phyloP scores from a whole-genome alignment of 768 basidiomycete genomes.

The Crassisporium funariophilum region DNA sequence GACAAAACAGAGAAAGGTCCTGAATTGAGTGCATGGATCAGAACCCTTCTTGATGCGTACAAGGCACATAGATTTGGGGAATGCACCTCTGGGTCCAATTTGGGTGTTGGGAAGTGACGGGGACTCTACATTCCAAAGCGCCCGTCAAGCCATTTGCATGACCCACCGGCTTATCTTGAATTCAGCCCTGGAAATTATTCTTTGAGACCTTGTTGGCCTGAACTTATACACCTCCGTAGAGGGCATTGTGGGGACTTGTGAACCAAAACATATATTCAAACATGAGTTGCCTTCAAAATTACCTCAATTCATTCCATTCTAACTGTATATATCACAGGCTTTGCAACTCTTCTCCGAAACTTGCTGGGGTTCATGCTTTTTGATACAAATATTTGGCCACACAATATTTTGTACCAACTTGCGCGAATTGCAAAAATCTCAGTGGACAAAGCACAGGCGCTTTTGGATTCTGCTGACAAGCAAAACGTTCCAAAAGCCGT shows the following conservation, averaged over 20 bases:
- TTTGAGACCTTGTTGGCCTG: conserved; percentile 11
- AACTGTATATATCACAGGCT: conserved; percentile 1
- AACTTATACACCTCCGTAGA: conserved; percentile 14
- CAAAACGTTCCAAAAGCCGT: background rate
- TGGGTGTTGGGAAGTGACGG: conserved; percentile 21
- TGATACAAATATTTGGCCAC: conserved; percentile 7
- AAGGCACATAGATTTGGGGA: background rate
- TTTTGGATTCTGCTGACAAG: background rate
- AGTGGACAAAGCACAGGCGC: background rate
- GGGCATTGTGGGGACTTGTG: conserved; percentile 16
- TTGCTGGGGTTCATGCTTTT: conserved; percentile 10
- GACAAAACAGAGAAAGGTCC: background rate
- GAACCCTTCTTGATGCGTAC: background rate
- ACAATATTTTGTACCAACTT: conserved; percentile 2
- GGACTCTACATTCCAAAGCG: conserved; percentile 14
- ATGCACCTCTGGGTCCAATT: conserved; percentile 14
- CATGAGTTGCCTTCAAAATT: background rate
- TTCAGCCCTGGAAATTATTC: conserved; percentile 8
- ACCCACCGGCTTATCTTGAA: background rate
- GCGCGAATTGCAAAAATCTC: background rate
- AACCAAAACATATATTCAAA: conserved; percentile 27
- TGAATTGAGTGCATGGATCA: background rate
- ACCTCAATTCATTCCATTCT: too few relatives aligned
- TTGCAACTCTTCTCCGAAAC: conserved; percentile 18
- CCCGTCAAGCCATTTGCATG: conserved; percentile 16